Evolutionary conservation across 2,329 filamentous ascomycete species (phyloP), one percentile per base, ranked within the genome.

Genomic region (Nectriaceae sp.): DNA sequence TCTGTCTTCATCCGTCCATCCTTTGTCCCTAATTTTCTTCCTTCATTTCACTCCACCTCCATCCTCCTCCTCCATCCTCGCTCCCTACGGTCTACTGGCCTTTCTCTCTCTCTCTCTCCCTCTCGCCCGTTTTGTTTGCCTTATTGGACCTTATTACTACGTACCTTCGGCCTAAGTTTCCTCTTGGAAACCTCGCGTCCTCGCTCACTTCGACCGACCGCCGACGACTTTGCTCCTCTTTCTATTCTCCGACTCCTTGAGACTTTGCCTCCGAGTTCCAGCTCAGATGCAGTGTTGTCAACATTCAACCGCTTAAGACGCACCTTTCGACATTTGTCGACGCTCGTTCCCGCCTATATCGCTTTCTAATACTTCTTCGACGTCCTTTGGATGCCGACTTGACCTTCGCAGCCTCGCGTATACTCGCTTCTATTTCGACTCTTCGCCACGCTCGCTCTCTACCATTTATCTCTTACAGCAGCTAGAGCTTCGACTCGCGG

Each of bases 71-170:
- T 55, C 59, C 48, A 42, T 54, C 39, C 46, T 58, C 63, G 64
- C 63, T 68, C 61, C 63, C 59, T 59, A 59, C 60, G 56, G 59
- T 57, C 57, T 41, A 46, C 62, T 56, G 57, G 60, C 55, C 54
- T 60, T n/a, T 56, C 63, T 65, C 56, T 62, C 57, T 63, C 55
- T 55, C 54, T 58, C 54, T 62, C 44, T 60, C 57, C 62, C 65
- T 66, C 66, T 65, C 65, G 65, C 64, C 61, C 67, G 59, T 65
- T 63, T 61, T 63, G 54, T 62, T 47, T 56, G 55, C 54, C 55
- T 57, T 60, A 58, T 58, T 57, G 55, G 56, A 42, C 50, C 45
- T 50, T 52, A 56, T 57, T 57, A 59, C 46, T 56, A 56, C 49
- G 43, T 57, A 54, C 52, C 57, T 55, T 59, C 39, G 54, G 57